Evolutionary conservation across 768 basidiomycete species (phyloP), one percentile per base, ranked within the genome.

Genomic region (Serendipita sp.): DNA sequence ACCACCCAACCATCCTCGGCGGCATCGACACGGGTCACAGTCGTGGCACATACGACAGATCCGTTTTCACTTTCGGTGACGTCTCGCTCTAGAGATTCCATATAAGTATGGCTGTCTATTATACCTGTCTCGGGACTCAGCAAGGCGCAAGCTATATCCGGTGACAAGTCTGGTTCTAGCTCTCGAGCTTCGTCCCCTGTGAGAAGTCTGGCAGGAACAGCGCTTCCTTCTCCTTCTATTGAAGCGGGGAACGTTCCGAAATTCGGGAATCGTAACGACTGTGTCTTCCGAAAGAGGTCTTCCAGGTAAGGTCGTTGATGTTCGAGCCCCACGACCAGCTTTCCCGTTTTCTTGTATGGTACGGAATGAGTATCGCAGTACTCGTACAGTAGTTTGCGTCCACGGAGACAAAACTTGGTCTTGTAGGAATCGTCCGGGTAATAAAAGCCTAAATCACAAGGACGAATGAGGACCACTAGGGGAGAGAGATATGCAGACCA

Each of bases 91-190:
- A 98, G 75, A 67, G 83, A 84, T 70, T 84, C 79, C 84, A 97
- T 90, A 63, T 94, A 75, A 3, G 82, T 72, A 76, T 95, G 91
- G 0, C 90, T 89, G 73, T 94, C 88, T 0, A 98, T 74, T 67
- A 98, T 94, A 1, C 96, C 96, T 0, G 93, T 94, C 70, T 85
- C 83, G 7, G 89, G 86, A 64, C 86, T 89, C 80, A 85, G 86
- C 34, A 99, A 73, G 2, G 92, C 92, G 7, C 78, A 79, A 0
- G 77, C 75, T 64, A 97, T 89, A 48, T 84, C 77, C 5, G 72
- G 68, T 0, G 86, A 85, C n/a, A 99, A 75, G 70, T 88, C 83
- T 0, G 95, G 95, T 74, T 96, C 93, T 69, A 94, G 74, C 63
- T 81, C 78, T 63, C 81, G 80, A 2, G 86, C 87, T 70, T 86